A percentile compares a stretch with the other conserved stretches of the same genome.
phyloP scores from a whole-genome alignment of 495 filamentous ascomycete genomes.

The Penicillium psychrofluorescens region DNA sequence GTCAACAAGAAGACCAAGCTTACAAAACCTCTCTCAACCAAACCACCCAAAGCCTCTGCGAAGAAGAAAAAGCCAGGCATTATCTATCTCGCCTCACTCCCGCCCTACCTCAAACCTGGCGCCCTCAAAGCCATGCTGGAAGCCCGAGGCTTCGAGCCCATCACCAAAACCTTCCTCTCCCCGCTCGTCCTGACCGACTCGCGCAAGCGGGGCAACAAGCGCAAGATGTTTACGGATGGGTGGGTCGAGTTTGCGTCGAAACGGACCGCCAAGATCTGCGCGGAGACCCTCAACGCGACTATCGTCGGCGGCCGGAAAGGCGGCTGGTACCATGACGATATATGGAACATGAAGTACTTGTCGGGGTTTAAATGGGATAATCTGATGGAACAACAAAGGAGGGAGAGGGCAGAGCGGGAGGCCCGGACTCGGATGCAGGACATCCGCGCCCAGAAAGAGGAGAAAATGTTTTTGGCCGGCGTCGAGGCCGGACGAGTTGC shows the following conservation, averaged over 20 bases:
- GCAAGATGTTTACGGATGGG: slow-evolving; percentile 78
- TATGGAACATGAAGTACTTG: slow-evolving; percentile 83
- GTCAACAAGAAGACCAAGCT: slow-evolving; percentile 13
- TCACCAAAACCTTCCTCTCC: slow-evolving; percentile 80
- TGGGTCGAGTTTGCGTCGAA: slow-evolving; percentile 85
- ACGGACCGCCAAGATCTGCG: slow-evolving; percentile 72
- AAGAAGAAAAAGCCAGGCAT: slow-evolving; percentile 58
- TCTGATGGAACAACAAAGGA: slow-evolving; percentile 58
- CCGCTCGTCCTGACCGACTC: slow-evolving; percentile 61
- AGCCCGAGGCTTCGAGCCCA: slow-evolving; percentile 57
- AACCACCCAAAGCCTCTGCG: slow-evolving; percentile 12
- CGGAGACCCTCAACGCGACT: slow-evolving; percentile 76
- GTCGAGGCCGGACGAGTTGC: slow-evolving; percentile 77
- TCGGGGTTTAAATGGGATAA: slow-evolving; percentile 73
- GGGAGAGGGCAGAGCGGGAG: slow-evolving; percentile 77
- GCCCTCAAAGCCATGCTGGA: slow-evolving; percentile 73
- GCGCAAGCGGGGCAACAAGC: slow-evolving; percentile 74
- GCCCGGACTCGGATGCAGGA: slow-evolving; percentile 77
- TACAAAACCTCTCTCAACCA: slow-evolving; percentile 14
- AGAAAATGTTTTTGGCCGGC: slow-evolving; percentile 73
- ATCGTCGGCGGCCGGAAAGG: slow-evolving; percentile 85
- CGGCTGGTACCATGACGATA: slow-evolving; percentile 83
- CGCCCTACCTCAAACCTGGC: slow-evolving; percentile 88
- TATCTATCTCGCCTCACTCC: slow-evolving; percentile 82
- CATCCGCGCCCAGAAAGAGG: slow-evolving; percentile 67